Conservation (phyloP, 495 filamentous ascomycete genomes). For the Penicillium alfredii region DNA sequence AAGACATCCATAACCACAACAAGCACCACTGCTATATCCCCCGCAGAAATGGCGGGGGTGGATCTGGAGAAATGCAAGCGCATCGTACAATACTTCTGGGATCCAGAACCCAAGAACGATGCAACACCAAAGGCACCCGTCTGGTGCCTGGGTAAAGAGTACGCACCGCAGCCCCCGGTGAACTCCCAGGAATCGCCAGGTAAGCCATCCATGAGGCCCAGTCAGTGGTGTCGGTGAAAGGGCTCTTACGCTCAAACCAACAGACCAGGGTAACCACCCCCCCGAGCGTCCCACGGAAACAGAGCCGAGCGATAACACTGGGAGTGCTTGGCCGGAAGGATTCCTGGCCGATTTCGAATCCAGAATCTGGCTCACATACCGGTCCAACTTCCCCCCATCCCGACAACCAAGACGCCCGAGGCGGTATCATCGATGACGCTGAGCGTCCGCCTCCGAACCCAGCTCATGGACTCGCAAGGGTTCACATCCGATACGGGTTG, state of each 20-base stretch:
- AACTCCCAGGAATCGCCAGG: conserved; percentile 13
- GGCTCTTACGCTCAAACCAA: conserved; percentile 1
- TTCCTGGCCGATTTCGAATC: conserved; percentile 94
- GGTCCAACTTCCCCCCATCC: conserved; percentile 82
- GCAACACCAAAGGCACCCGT: conserved; percentile 59
- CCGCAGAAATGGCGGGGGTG: conserved; percentile 48
- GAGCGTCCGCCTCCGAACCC: conserved; percentile 73
- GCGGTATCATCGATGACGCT: conserved; percentile 73
- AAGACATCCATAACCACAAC: not conserved
- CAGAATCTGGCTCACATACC: conserved; percentile 93
- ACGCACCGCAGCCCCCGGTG: conserved; percentile 33
- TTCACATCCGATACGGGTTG: conserved; percentile 95
- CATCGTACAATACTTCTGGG: conserved; percentile 91
- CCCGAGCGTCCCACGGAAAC: not conserved
- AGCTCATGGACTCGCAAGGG: conserved; percentile 70
- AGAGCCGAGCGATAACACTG: conserved; percentile 20
- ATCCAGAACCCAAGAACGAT: conserved; percentile 85
- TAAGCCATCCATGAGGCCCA: conserved; percentile 2
- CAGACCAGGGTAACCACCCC: not conserved
- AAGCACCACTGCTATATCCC: not conserved
- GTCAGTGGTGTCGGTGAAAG: not conserved
- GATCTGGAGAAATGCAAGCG: conserved; percentile 67
- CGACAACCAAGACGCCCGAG: conserved; percentile 65
- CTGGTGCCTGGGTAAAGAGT: conserved; percentile 84
- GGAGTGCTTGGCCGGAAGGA: conserved; percentile 70